Percentiles rank a stretch among this genome's conserved stretches.
phyloP scores from a whole-genome alignment of 768 basidiomycete genomes.

The Boletus eberwhitei region DNA sequence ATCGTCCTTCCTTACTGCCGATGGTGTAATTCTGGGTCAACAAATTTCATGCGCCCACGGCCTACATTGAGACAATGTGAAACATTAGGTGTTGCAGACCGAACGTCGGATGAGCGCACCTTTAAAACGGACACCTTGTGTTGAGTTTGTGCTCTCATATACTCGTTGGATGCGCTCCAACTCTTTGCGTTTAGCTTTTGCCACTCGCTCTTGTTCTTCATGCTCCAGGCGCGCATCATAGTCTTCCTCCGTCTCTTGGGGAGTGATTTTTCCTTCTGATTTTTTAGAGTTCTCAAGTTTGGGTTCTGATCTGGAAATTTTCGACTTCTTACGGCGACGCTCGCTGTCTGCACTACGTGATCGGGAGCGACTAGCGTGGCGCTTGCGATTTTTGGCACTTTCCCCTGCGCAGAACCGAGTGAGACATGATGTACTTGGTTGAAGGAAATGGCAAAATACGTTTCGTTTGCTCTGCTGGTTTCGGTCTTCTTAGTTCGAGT shows the following conservation, averaged over 20 bases:
- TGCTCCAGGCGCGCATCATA: conserved; percentile 67
- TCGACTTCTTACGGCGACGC: conserved; percentile 28
- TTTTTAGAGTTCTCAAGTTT: conserved; percentile 7
- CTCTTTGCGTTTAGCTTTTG: conserved; percentile 43
- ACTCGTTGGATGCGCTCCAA: conserved; percentile 46
- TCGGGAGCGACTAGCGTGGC: conserved; percentile 19
- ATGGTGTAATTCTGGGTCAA: conserved; percentile 53
- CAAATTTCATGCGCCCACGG: conserved; percentile 64
- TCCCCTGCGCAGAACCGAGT: conserved; percentile 4
- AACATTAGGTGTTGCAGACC: neutral
- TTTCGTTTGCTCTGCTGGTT: conserved; percentile 7
- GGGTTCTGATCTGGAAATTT: conserved; percentile 8
- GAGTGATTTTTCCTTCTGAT: conserved; percentile 5
- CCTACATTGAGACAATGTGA: conserved; percentile 33
- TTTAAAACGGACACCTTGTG: conserved; percentile 60
- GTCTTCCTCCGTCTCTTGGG: conserved; percentile 65
- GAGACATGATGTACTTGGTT: neutral
- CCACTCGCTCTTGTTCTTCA: conserved; percentile 60
- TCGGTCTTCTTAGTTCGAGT: conserved; percentile 58
- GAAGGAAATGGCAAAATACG: conserved; percentile 6
- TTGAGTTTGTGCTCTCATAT: conserved; percentile 31
- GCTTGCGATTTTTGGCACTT: conserved; percentile 17
- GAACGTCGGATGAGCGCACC: conserved; percentile 33
- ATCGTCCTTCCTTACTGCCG: conserved; percentile 16
- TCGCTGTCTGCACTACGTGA: conserved; percentile 30